Base-by-base conservation (phyloP, 2,329 filamentous ascomycete species). In the Clarireedia homoeocarpa region DNA sequence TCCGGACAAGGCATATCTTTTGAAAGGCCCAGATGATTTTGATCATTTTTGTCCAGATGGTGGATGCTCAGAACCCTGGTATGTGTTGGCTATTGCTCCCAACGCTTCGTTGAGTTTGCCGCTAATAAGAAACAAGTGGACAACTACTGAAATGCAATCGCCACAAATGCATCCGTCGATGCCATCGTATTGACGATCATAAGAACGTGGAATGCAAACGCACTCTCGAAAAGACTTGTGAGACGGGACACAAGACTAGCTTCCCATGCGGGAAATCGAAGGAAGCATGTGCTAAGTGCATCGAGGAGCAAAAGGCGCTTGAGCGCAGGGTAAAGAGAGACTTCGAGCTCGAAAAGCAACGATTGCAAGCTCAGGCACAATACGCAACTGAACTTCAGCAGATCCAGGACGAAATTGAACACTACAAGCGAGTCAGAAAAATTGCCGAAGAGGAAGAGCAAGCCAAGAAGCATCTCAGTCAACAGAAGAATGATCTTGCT, bases 31-130 rank as follows among this genome's bases (percentile, higher is more conserved):
- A 0, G 66, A 75, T 0, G 81, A 88, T 45, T 91, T 91, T 63
- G 78, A 83, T 2, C 66, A 58, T 0, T 69, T 78, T 20, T 86
- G 80, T 42, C 86, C 86, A 0, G 85, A 90, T 65, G 87, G 88
- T 5, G 88, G 88, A 0, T 91, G 87, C 59, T 71, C 72, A 0
- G 73, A 81, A 49, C 74, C 73, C 20, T 91, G 87, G 82, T 85
- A 71, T 67, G 75, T 70, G 52, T 7, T 34, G 5, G 17, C 30
- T 40, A 42, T 42, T 42, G 4, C 39, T 17, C 26, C 26, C 26
- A 42, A 20, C 20, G n/a, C n/a, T 42, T 54, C 59, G 47, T 57
- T 62, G 56, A 69, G 48, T 15, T 12, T 5, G 30, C 9, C 27
- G 15, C 20, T 7, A 14, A 27, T 27, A 27, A 27, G 26, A 27